Evolutionary conservation across 2,329 filamentous ascomycete genomes (phyloP).

Genomic region (Sporothrix brasiliensis): DNA sequence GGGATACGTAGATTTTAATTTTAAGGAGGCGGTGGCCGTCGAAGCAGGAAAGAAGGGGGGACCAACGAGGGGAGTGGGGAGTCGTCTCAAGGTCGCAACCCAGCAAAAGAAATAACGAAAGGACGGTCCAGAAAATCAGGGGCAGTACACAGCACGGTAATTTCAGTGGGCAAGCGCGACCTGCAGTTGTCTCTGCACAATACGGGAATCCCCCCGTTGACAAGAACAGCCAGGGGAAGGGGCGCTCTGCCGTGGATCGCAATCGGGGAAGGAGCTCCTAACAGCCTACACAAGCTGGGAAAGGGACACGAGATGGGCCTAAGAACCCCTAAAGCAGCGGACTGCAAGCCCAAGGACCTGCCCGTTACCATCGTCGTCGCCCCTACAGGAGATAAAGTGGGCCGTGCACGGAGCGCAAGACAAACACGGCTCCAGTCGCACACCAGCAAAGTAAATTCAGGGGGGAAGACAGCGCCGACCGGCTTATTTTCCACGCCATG

Average conservation of each 20-base stretch:
- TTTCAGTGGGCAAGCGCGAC: slow-evolving; percentile 29
- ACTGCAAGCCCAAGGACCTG: neutral
- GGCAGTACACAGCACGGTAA: slow-evolving; percentile 24
- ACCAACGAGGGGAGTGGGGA: slow-evolving; percentile 19
- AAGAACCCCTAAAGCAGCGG: no score
- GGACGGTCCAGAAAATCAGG: slow-evolving; percentile 29
- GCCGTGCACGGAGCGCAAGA: slow-evolving; percentile 33
- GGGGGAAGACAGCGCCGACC: slow-evolving; percentile 32
- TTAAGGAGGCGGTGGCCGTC: slow-evolving; percentile 37
- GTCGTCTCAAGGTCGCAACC: slow-evolving; percentile 5
- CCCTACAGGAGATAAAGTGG: slow-evolving; percentile 23
- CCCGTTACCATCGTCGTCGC: neutral
- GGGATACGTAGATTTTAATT: slow-evolving; percentile 37
- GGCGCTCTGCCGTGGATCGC: slow-evolving; percentile 28
- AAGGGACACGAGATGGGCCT: neutral
- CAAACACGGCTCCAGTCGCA: slow-evolving; percentile 22
- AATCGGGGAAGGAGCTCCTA: slow-evolving; percentile 30
- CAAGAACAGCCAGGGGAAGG: slow-evolving; percentile 17
- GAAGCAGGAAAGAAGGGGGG: slow-evolving; percentile 26
- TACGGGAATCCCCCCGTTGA: slow-evolving; percentile 13
- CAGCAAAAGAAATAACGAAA: slow-evolving; percentile 27
- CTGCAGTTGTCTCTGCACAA: neutral
- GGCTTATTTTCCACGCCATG: slow-evolving; percentile 32
- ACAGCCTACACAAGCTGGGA: slow-evolving; percentile 14
- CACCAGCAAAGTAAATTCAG: slow-evolving; percentile 34